Base-by-base conservation (phyloP, 148 eudicot genomes). In the Diospyros lotus region DNA sequence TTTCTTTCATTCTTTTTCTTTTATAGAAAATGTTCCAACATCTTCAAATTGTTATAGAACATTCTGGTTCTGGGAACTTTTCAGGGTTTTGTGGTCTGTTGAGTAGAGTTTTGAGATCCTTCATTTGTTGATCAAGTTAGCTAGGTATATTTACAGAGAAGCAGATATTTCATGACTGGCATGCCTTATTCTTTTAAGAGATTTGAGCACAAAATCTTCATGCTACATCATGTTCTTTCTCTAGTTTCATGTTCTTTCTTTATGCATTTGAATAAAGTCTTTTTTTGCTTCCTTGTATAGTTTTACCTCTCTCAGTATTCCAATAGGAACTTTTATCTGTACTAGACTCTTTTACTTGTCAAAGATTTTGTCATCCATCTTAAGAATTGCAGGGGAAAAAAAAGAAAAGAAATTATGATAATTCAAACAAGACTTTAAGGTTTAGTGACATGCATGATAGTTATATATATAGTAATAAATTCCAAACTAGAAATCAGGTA, bases 141-240 rank as follows among this genome's bases (percentile, higher is more conserved):
- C 28, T 13, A 41, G 39, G 44, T 2, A 12, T 4, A 62, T 51
- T 17, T 68, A 46, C 13, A 1, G 62, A 50, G 43, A 51, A 64
- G 58, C 17, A 45, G 43, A 13, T 1, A 6, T 40, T 65, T 74
- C 63, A 3, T 53, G 62, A 28, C 28, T 39, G 18, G 63, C 46
- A 53, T 9, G 14, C 39, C 51, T 42, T 2, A 15, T 64, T 61
- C 46, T 65, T 73, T 28, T 43, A 6, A 9, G 63, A 53, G 59
- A 66, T 54, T 42, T 64, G 53, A 74, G 67, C 52, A 61, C 28
- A 73, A 42, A 71, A 41, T 42, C 74, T 62, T 28, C 43, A 17
- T 14, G 39, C 12, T 38, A 28, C 51, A 13, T n/a, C 60, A 6
- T 13, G 18, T 60, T 60, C 41, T 60, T 60, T 3, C 28, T 56